Conservation (phyloP, 805 yeast genomes). For the Spathaspora girioi region DNA sequence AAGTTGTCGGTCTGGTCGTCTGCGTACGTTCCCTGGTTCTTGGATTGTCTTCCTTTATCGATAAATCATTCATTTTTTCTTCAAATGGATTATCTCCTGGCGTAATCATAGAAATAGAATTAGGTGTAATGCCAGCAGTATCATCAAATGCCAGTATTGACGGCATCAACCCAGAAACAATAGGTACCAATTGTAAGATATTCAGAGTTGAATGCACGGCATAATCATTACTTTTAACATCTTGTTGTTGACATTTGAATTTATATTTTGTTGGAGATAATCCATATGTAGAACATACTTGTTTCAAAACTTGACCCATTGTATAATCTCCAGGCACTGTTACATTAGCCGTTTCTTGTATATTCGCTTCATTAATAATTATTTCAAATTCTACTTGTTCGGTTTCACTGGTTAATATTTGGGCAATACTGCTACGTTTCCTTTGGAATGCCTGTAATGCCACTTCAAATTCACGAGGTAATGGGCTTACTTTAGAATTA, state of each 20-base stretch:
- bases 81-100: conserved; percentile 20
- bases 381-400: conserved; percentile 7
- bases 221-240: conserved; percentile 10
- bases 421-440: conserved; percentile 10
- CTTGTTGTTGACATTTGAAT: conserved; percentile 10
- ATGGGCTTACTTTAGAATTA: conserved; percentile 54
- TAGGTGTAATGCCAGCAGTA: conserved; percentile 25
- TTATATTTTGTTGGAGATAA: conserved; percentile 23
- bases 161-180: conserved; percentile 5
- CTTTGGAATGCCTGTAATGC: conserved; percentile 15
- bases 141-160: conserved; percentile 8
- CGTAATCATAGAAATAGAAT: conserved; percentile 12
- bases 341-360: neutral
- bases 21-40: neutral
- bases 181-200: conserved; percentile 18
- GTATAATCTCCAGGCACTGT: conserved; percentile 10
- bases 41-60: neutral
- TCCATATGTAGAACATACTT: conserved; percentile 26
- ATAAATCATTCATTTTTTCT: conserved; percentile 9
- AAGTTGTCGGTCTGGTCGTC: neutral
- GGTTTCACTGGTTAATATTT: conserved; percentile 7
- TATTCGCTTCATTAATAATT: conserved; percentile 1
- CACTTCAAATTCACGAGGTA: conserved; percentile 40
- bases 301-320: conserved; percentile 20
- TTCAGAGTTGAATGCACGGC: conserved; percentile 11